phyloP scores from a whole-genome alignment of 2,329 filamentous ascomycete species.

The Aphanoascus verrucosus region DNA sequence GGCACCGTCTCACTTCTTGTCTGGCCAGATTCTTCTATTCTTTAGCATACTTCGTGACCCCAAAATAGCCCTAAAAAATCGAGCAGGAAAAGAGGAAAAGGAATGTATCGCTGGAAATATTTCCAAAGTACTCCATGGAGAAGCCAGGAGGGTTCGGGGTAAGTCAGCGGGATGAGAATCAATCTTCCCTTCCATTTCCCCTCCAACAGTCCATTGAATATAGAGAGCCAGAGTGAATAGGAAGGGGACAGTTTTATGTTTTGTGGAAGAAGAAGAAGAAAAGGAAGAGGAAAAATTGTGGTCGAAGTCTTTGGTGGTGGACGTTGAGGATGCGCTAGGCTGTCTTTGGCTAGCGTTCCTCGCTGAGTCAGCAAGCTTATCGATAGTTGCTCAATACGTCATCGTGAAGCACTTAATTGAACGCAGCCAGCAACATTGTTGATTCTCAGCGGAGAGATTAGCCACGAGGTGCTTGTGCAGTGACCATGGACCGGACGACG shows the following conservation, averaged over 20 bases:
- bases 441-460: not conserved
- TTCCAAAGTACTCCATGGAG: constrained; percentile 37
- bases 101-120: constrained; percentile 34
- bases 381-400: not conserved
- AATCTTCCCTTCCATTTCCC: constrained; percentile 39
- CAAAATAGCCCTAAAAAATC: no score
- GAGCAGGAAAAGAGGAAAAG: not conserved
- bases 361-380: not conserved
- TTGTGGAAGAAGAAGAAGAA: constrained; percentile 21
- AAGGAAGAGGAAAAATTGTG: constrained; percentile 17
- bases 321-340: not conserved
- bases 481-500: not conserved
- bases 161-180: constrained; percentile 29
- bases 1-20: no score
- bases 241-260: constrained; percentile 34
- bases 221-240: constrained; percentile 38
- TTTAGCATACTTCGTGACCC: no score
- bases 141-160: constrained; percentile 36
- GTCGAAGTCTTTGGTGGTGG: not conserved
- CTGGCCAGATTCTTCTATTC: no score
- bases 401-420: not conserved
- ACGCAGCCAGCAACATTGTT: no score
- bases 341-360: not conserved
- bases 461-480: not conserved
- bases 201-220: constrained; percentile 32